phyloP scores from a whole-genome alignment of 148 eudicot species.

The Salicornia ramosissima region DNA sequence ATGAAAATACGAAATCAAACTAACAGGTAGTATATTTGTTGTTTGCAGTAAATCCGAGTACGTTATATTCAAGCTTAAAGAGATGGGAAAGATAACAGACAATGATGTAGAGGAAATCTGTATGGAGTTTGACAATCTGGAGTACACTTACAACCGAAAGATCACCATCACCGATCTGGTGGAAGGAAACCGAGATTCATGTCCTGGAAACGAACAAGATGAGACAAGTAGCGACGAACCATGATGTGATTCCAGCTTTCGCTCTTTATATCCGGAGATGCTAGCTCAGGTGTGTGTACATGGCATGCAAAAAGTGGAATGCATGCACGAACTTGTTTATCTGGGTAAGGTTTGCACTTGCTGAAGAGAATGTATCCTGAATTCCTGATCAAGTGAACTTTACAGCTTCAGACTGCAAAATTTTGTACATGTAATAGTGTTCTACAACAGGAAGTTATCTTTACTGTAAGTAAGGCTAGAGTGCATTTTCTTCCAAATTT shows the following conservation, averaged over 20 bases:
- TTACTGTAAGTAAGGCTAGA: too few species aligned
- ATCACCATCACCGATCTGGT: conserved; percentile 50
- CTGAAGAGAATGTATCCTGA: conserved; percentile 1
- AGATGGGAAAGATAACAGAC: conserved; percentile 61
- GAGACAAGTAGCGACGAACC: background rate
- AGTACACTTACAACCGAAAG: conserved; percentile 38
- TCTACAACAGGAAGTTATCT: too few species aligned
- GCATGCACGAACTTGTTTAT: too few species aligned
- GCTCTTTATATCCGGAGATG: too few species aligned
- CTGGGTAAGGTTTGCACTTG: background rate
- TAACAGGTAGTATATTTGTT: too few species aligned
- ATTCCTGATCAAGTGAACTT: conserved; percentile 4
- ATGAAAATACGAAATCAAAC: too few species aligned
- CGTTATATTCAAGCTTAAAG: conserved; percentile 58
- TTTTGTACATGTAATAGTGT: too few species aligned
- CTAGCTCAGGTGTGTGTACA: too few species aligned
- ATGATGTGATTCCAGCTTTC: background rate
- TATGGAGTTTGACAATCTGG: conserved; percentile 49
- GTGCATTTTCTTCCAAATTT: too few species aligned
- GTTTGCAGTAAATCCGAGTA: conserved; percentile 63
- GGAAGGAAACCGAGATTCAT: conserved; percentile 18
- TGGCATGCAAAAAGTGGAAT: too few species aligned
- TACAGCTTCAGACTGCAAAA: background rate
- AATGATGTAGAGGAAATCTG: conserved; percentile 41
- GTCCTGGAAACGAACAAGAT: background rate